These are phyloP conservation scores for Globisporangium yorkense DNA, from an alignment of 352 stramenopile genomes.

Conservation along the genomic window DNA sequence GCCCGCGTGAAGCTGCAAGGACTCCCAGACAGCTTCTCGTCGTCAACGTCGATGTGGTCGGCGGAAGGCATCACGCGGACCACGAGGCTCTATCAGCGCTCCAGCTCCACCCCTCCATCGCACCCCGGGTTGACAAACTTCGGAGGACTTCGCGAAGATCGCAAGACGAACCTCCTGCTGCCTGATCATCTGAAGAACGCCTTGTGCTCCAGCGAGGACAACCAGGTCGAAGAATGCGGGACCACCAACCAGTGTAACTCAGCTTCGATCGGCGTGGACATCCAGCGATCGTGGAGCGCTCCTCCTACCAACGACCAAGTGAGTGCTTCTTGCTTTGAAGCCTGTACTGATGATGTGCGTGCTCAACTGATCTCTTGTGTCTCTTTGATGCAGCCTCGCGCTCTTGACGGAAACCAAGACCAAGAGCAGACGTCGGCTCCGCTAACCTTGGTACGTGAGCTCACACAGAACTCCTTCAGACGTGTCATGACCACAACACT, in stretches of 20 bases:
- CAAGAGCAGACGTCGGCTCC: conserved; percentile 18
- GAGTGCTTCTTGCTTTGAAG: conserved; percentile 2
- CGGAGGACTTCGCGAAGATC: neutral
- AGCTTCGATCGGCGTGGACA: conserved; percentile 15
- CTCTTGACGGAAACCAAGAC: conserved; percentile 34
- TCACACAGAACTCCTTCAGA: neutral
- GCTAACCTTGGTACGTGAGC: conserved; percentile 21
- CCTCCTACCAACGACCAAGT: conserved; percentile 35
- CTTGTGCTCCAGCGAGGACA: conserved; percentile 1
- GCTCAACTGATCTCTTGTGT: too few relatives aligned
- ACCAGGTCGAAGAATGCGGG: conserved; percentile 1
- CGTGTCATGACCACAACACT: conserved; percentile 3
- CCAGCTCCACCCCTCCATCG: conserved; percentile 24
- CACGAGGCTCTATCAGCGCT: conserved; percentile 48
- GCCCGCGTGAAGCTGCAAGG: conserved; percentile 53
- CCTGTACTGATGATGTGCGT: neutral
- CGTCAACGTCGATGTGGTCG: conserved; percentile 40
- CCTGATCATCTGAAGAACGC: neutral
- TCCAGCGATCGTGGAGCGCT: conserved; percentile 43
- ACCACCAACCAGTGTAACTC: neutral
- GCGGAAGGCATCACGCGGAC: conserved; percentile 45
- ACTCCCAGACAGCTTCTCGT: conserved; percentile 24
- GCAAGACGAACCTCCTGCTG: conserved; percentile 5
- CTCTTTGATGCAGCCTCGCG: conserved; percentile 1
- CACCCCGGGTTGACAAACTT: conserved; percentile 2